Evolutionary conservation across 176 grass and related monocot genomes (phyloP).

Genomic region (Oryza meyeriana): DNA sequence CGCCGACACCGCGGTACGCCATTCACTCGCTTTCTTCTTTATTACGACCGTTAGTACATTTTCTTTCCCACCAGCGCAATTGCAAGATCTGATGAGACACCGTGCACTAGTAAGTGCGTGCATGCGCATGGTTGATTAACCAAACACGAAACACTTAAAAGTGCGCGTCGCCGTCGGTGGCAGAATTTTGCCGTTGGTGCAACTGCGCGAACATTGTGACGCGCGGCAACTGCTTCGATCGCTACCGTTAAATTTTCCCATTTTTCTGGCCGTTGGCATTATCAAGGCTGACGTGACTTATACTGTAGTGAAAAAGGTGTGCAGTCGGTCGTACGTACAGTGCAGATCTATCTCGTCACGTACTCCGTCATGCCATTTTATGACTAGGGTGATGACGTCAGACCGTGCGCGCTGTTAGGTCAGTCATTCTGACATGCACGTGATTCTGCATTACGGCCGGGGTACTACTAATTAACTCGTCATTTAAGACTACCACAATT

Average conservation of each 20-base stretch:
- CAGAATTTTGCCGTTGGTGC: slow-evolving; percentile 16
- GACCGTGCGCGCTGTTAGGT: not conserved
- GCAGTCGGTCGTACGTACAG: no score
- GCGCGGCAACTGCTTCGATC: not conserved
- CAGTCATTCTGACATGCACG: not conserved
- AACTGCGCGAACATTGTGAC: not conserved
- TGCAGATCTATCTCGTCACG: no score
- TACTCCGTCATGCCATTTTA: no score
- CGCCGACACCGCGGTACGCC: slow-evolving; percentile 36
- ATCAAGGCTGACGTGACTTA: no score
- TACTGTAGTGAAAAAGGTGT: no score
- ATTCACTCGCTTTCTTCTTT: not conserved
- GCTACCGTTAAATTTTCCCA: not conserved
- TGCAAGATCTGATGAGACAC: not conserved
- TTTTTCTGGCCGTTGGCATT: not conserved
- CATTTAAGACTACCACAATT: not conserved
- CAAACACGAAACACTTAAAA: not conserved
- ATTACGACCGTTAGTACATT: no score
- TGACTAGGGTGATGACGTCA: no score
- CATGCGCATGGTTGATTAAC: not conserved
- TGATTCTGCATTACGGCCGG: not conserved
- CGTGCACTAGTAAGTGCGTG: not conserved
- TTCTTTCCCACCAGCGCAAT: not conserved
- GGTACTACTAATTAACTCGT: not conserved
- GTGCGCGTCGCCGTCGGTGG: not conserved